Evolutionary conservation across 1,139 yeast genomes (phyloP), one percentile per base, ranked within the genome.

Genomic region (Magnusiomyces magnusii): DNA sequence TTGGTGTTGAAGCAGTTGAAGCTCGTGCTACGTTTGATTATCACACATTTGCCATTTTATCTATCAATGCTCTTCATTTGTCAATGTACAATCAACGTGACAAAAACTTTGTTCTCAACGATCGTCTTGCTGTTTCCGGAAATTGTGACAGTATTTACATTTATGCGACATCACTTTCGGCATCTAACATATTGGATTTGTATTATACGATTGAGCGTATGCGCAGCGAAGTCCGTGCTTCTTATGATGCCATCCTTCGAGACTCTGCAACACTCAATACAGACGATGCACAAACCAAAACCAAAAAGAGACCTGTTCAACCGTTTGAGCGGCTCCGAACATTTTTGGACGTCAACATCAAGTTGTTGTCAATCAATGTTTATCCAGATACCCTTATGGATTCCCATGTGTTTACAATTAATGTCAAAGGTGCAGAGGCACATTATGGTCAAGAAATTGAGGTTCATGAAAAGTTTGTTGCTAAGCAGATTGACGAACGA

Each of bases 331-430:
- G 70, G 13, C 67, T 73, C 54, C 74, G 80, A 63, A 86, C 96
- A 0, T 83, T 81, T 62, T 75, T 90, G 55, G 83, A 83, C 61
- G 84, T 88, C 1, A 74, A 78, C 27, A 74, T 87, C 31, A 85
- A 85, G 0, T 73, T 73, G 2, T 70, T 86, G 41, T 74, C 83
- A 58, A 65, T 88, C 2, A 89, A 86, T 60, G 78, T 90, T 0
- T 89, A 85, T 65, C 96, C 97, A 1, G 85, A 89, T 49, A 82
- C 92, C 2, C 78, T 91, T 63, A 77, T 82, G 55, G 96, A 91
- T 68, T 71, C 85, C 2, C 89, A 87, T 65, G 96, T 86, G 0
- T 75, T 90, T 65, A 84, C 84, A 1, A 72, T 87, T 3, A 80
- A 80, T 56, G 74, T 89, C 52, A 85, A 83, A 53, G 80, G 82